A percentile compares a stretch with the other conserved stretches of the same genome.
Conservation (phyloP, 257 asterid genomes). For the Salvia hispanica region DNA sequence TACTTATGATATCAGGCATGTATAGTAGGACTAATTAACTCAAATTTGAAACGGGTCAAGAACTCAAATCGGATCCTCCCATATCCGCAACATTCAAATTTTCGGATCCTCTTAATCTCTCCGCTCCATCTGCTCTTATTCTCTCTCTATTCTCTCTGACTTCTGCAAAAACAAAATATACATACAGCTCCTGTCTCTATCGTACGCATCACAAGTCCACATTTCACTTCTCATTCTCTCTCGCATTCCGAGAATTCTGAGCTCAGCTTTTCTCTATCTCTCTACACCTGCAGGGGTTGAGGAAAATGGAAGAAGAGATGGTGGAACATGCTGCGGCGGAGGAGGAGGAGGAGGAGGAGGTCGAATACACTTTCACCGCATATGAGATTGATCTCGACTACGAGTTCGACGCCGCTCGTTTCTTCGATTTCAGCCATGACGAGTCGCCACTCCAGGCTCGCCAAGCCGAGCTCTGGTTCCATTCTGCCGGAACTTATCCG, state of each 20-base stretch:
- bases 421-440: constrained; percentile 63
- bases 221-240: constrained; percentile 42
- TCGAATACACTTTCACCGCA: constrained; percentile 62
- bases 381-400: constrained; percentile 87
- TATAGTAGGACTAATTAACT: no score
- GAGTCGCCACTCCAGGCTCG: constrained; percentile 63
- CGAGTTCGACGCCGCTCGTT: constrained; percentile 87
- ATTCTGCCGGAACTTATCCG: constrained; percentile 76
- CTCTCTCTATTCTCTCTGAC: constrained; percentile 34
- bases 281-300: constrained; percentile 15
- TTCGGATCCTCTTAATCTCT: constrained; percentile 46
- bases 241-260: constrained; percentile 32
- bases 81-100: constrained; percentile 53
- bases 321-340: constrained; percentile 46
- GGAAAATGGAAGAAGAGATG: constrained; percentile 63
- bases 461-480: constrained; percentile 80
- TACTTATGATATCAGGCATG: no score
- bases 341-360: constrained; percentile 28
- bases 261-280: constrained; percentile 32
- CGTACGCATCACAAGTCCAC: constrained; percentile 41
- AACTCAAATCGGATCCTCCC: constrained; percentile 41
- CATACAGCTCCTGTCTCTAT: constrained; percentile 49
- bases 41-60: background rate
- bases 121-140: constrained; percentile 32
- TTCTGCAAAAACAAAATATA: constrained; percentile 28